These are phyloP conservation scores for Penicillium verhagenii DNA, from an alignment of 495 filamentous ascomycete species.

Conservation along the genomic window DNA sequence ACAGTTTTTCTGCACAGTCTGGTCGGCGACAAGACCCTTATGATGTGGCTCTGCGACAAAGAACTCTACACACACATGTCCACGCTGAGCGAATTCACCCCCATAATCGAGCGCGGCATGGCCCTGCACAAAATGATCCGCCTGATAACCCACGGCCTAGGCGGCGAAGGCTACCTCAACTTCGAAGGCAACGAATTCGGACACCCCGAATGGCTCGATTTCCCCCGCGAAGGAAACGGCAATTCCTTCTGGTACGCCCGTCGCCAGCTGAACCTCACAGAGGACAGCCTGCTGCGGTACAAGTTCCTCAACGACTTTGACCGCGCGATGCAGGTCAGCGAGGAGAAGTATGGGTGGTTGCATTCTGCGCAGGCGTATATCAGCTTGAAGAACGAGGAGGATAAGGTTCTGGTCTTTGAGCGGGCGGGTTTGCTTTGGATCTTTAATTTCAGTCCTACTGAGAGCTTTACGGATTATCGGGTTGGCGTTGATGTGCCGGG, in stretches of 20 bases:
- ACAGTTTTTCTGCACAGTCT: slow-evolving; percentile 66
- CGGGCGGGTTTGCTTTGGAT: slow-evolving; percentile 86
- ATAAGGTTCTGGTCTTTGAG: slow-evolving; percentile 97
- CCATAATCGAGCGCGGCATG: slow-evolving; percentile 88
- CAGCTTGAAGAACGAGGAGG: slow-evolving; percentile 86
- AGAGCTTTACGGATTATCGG: slow-evolving; percentile 89
- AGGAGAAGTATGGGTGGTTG: slow-evolving; percentile 91
- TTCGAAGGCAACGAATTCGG: slow-evolving; percentile 99
- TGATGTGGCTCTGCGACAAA: slow-evolving; percentile 98
- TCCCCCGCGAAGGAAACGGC: slow-evolving; percentile 89
- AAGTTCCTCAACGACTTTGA: slow-evolving; percentile 94
- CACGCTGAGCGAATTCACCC: slow-evolving; percentile 73
- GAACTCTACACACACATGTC: slow-evolving; percentile 99
- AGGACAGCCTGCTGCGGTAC: slow-evolving; percentile 84
- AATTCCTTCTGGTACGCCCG: slow-evolving; percentile 98
- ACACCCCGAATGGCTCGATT: slow-evolving; percentile 98
- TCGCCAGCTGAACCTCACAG: slow-evolving; percentile 89
- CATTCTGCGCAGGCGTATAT: slow-evolving; percentile 85
- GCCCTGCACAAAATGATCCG: slow-evolving; percentile 96
- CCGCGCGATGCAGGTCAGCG: slow-evolving; percentile 80
- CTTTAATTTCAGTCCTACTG: slow-evolving; percentile 92
- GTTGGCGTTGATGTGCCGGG: slow-evolving; percentile 82
- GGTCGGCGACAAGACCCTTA: slow-evolving; percentile 91
- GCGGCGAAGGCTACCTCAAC: slow-evolving; percentile 96
- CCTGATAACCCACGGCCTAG: slow-evolving; percentile 87